A percentile compares a stretch with the other conserved stretches of the same genome.
Evolutionary conservation across 2,329 filamentous ascomycete genomes (phyloP).

Genomic region (Pyricularia grisea): DNA sequence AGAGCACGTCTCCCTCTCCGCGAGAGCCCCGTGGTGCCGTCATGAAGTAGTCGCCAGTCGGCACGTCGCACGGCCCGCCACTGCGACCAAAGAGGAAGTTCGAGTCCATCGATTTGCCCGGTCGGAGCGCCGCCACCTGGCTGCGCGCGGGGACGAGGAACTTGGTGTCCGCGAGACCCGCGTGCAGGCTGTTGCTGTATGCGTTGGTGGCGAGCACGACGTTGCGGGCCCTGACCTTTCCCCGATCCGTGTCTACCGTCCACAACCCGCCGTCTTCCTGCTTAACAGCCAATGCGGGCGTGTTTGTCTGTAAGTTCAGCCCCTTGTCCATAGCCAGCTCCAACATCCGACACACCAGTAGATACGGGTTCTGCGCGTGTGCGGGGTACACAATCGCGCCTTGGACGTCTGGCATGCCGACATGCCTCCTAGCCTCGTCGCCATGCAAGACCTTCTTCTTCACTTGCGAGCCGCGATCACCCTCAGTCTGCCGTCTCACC

Average conservation of each 20-base stretch:
- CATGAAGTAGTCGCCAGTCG: constrained; percentile 54
- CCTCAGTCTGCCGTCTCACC: neutral
- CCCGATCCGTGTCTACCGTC: constrained; percentile 31
- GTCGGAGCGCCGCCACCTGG: constrained; percentile 41
- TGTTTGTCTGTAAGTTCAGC: constrained; percentile 43
- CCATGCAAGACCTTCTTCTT: constrained; percentile 23
- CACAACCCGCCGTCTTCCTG: constrained; percentile 19
- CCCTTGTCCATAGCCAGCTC: constrained; percentile 31
- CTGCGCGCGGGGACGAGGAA: constrained; percentile 59
- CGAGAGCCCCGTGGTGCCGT: constrained; percentile 35
- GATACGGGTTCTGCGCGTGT: constrained; percentile 41
- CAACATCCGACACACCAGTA: constrained; percentile 36
- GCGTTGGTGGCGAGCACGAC: constrained; percentile 45
- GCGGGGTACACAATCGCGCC: constrained; percentile 35
- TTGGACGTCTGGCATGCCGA: constrained; percentile 20
- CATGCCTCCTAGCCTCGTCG: constrained; percentile 21
- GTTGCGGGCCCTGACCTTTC: constrained; percentile 27
- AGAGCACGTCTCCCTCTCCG: constrained; percentile 43
- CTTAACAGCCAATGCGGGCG: constrained; percentile 25
- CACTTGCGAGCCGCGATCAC: constrained; percentile 28
- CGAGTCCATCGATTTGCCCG: constrained; percentile 17
- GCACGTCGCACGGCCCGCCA: constrained; percentile 2
- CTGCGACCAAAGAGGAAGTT: neutral
- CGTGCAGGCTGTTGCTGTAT: constrained; percentile 36
- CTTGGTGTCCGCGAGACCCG: constrained; percentile 34